phyloP scores from a whole-genome alignment of 805 yeast genomes.

The Metschnikowia bowlesiae region DNA sequence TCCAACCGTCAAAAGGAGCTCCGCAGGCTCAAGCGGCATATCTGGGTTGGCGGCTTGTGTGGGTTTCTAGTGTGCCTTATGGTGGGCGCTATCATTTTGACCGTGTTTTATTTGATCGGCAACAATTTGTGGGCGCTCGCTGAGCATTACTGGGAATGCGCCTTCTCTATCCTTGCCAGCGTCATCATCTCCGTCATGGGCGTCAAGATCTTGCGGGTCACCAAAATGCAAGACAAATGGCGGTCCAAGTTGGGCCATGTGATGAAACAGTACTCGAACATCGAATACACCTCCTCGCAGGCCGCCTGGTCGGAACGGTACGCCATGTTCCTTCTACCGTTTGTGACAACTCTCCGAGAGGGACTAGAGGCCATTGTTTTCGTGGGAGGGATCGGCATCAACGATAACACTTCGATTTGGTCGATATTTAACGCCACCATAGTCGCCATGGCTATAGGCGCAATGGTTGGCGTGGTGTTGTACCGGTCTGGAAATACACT shows the following conservation, averaged over 20 bases:
- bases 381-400: slow-evolving; percentile 84
- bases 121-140: slow-evolving; percentile 43
- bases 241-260: slow-evolving; percentile 31
- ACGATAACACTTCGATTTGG: slow-evolving; percentile 49
- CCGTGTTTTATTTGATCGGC: slow-evolving; percentile 38
- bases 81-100: slow-evolving; percentile 37
- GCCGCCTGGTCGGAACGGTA: slow-evolving; percentile 46
- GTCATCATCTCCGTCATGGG: slow-evolving; percentile 46
- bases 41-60: slow-evolving; percentile 42
- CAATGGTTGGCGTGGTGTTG: slow-evolving; percentile 58
- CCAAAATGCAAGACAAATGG: slow-evolving; percentile 44
- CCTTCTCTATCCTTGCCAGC: slow-evolving; percentile 42
- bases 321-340: slow-evolving; percentile 73
- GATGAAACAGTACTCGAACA: slow-evolving; percentile 21
- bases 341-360: slow-evolving; percentile 82
- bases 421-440: slow-evolving; percentile 63
- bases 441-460: slow-evolving; percentile 56
- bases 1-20: slow-evolving; percentile 12
- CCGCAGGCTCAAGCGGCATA: slow-evolving; percentile 28
- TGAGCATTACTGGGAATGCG: slow-evolving; percentile 48
- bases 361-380: slow-evolving; percentile 91
- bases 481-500: slow-evolving; percentile 77
- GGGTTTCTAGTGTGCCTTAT: slow-evolving; percentile 38
- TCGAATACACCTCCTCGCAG: slow-evolving; percentile 16
- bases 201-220: slow-evolving; percentile 39